Conservation (phyloP, 371 early-diverging fungal genomes). For the Conidiobolus incongruus region DNA sequence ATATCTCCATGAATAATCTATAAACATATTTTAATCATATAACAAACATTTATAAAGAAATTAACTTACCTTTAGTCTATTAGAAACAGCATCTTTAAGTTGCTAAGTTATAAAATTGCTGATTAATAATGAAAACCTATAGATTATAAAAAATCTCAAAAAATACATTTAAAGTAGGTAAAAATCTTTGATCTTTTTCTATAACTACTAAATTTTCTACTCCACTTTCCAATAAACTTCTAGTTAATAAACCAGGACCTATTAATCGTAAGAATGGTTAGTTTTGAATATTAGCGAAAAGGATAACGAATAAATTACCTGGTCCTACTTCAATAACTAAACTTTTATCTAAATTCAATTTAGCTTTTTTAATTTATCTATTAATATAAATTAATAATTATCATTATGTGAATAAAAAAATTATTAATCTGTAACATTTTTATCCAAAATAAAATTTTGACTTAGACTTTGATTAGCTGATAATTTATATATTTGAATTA, state of each 20-base stretch:
- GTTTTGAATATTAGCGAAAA: neutral
- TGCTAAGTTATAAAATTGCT: no score
- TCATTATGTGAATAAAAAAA: neutral
- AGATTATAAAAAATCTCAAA: neutral
- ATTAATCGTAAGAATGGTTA: neutral
- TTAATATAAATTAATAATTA: neutral
- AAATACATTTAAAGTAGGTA: constrained; percentile 34
- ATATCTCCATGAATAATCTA: constrained; percentile 40
- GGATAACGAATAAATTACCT: no score
- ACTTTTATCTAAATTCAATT: constrained; percentile 24
- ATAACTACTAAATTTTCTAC: constrained; percentile 39
- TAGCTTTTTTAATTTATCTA: constrained; percentile 39
- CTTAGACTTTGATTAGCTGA: constrained; percentile 46
- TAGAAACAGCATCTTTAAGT: constrained; percentile 28
- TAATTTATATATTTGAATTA: constrained; percentile 52
- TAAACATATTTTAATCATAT: neutral
- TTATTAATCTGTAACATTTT: constrained; percentile 44
- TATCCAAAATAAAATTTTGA: constrained; percentile 71
- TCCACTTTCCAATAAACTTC: constrained; percentile 49
- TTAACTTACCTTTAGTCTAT: constrained; percentile 15
- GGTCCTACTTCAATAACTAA: constrained; percentile 71
- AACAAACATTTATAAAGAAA: neutral
- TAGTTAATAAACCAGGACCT: constrained; percentile 57
- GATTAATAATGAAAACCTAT: neutral
- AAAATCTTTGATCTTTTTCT: constrained; percentile 55